These are phyloP conservation scores for Aureobasidium sp. DNA, from an alignment of 2,329 filamentous ascomycete species.

Conservation along the genomic window DNA sequence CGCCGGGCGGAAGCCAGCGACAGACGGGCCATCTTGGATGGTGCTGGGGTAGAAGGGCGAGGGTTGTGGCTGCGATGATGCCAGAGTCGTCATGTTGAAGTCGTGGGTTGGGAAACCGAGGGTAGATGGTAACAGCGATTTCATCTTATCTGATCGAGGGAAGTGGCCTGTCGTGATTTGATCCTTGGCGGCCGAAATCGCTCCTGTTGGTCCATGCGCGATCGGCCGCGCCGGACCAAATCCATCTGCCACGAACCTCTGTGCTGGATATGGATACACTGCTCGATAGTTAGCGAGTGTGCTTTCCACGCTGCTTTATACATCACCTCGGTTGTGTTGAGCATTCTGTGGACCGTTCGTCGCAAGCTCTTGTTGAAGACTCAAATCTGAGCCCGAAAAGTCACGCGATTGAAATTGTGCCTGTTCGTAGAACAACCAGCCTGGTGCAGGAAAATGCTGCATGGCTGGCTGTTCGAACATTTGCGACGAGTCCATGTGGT, in stretches of 20 bases:
- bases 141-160: conserved; percentile 17
- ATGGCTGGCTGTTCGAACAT: neutral
- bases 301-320: neutral
- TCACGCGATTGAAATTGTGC: neutral
- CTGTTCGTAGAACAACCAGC: neutral
- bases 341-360: neutral
- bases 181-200: conserved; percentile 8
- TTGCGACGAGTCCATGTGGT: neutral
- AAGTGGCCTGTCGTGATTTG: neutral
- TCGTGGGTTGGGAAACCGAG: neutral
- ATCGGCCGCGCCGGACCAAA: neutral
- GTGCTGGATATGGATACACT: neutral
- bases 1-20: neutral
- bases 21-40: neutral
- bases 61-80: neutral
- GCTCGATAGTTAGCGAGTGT: neutral
- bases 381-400: neutral
- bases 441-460: neutral
- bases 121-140: neutral
- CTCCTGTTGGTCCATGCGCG: neutral
- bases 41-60: neutral
- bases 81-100: neutral
- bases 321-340: neutral
- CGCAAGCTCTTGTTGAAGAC: neutral
- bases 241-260: neutral